These are phyloP conservation scores for Neospora caninum DNA, from an alignment of 169 alveolate species.

Conservation along the genomic window DNA sequence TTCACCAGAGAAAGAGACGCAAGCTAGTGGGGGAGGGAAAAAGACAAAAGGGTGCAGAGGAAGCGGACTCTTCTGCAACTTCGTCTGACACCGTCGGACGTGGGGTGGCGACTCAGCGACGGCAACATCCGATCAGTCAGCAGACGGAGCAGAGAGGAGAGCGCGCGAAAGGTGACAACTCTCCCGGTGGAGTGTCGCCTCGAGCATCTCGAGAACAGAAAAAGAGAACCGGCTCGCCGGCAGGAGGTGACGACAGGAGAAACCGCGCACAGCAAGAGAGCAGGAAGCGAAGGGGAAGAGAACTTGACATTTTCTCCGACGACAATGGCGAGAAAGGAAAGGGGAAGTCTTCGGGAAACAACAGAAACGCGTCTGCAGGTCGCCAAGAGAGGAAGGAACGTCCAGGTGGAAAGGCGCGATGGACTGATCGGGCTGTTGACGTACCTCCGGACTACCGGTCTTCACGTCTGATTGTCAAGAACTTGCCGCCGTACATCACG, in stretches of 20 bases:
- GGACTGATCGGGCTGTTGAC: not conserved
- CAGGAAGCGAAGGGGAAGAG: not conserved
- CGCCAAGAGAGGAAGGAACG: not conserved
- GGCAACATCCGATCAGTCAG: too few relatives aligned
- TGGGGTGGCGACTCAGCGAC: too few relatives aligned
- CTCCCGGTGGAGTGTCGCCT: too few relatives aligned
- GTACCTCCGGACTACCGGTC: conserved; percentile 32
- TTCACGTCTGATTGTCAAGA: conserved; percentile 77
- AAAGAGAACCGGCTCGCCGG: too few relatives aligned
- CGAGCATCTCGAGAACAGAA: too few relatives aligned
- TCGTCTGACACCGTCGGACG: too few relatives aligned
- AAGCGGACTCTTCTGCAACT: too few relatives aligned
- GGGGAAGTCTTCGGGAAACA: not conserved
- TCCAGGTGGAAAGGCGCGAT: not conserved
- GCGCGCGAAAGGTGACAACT: too few relatives aligned
- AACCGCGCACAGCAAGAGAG: not conserved
- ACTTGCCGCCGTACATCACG: conserved; percentile 80
- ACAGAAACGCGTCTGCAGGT: not conserved
- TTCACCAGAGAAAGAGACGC: not conserved
- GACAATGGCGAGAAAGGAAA: not conserved
- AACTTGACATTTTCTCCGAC: not conserved
- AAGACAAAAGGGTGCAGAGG: too few relatives aligned
- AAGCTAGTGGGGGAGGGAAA: not conserved
- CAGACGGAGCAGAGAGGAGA: too few relatives aligned
- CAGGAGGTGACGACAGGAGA: not conserved